Conservation (phyloP, 2,329 filamentous ascomycete species). For the Trichoderma sp. region DNA sequence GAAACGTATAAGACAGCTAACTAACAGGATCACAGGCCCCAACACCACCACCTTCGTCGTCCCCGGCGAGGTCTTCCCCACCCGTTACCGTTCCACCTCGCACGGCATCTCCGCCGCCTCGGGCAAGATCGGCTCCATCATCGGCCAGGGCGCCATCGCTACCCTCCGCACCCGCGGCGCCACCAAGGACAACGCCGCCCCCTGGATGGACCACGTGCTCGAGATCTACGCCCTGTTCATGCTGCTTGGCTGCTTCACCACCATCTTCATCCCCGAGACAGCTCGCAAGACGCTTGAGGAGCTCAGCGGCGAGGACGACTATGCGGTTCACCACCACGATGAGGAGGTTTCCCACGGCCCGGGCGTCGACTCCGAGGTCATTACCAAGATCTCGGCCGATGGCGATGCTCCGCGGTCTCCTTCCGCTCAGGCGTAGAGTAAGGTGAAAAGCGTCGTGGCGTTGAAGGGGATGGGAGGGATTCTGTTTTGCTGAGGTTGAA, state of each 20-base stretch:
- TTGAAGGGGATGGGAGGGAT: not conserved
- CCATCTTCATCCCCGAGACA: conserved; percentile 72
- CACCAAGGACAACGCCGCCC: conserved; percentile 45
- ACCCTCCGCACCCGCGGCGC: conserved; percentile 54
- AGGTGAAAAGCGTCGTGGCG: conserved; percentile 1
- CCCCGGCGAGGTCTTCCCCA: conserved; percentile 59
- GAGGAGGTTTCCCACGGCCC: not conserved
- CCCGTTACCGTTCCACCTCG: conserved; percentile 58
- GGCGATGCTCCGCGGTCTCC: conserved; percentile 16
- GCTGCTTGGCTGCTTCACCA: conserved; percentile 70
- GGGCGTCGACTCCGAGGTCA: conserved; percentile 11
- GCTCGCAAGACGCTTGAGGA: conserved; percentile 74
- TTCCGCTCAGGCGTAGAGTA: conserved; percentile 1
- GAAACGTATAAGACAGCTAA: not conserved
- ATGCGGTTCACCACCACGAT: conserved; percentile 30
- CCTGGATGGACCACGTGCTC: conserved; percentile 78
- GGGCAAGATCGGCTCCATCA: conserved; percentile 60
- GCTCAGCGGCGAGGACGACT: conserved; percentile 48
- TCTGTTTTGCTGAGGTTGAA: conserved; percentile 2
- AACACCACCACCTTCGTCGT: conserved; percentile 62
- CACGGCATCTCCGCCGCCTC: conserved; percentile 60
- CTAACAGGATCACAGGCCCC: conserved; percentile 41
- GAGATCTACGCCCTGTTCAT: conserved; percentile 77
- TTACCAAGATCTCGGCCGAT: conserved; percentile 19
- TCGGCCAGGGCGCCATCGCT: conserved; percentile 60